Percentiles rank a stretch among this genome's conserved stretches.
Evolutionary conservation across 805 yeast genomes (phyloP).

Genomic region (Blastobotrys peoriensis): DNA sequence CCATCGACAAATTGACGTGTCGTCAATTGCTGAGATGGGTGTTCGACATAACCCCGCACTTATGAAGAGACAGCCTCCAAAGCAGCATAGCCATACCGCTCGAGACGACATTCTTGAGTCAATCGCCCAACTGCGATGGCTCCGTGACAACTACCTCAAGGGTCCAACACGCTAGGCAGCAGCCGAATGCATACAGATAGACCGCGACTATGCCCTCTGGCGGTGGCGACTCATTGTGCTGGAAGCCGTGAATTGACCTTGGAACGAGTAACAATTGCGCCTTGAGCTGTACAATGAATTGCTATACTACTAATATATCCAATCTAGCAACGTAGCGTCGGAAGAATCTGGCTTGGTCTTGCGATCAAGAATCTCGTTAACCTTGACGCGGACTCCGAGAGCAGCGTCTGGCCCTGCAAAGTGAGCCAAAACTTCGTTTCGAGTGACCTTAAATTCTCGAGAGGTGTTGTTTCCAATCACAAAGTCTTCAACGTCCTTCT

Average conservation of each 20-base stretch:
- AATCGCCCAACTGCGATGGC: slow-evolving; percentile 76
- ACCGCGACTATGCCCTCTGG: no score
- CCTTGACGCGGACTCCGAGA: slow-evolving; percentile 55
- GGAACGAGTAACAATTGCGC: no score
- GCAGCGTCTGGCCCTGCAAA: slow-evolving; percentile 47
- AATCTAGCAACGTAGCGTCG: slow-evolving; percentile 41
- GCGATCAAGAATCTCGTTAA: slow-evolving; percentile 52
- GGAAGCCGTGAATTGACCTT: no score
- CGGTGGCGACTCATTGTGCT: no score
- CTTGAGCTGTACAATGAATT: no score
- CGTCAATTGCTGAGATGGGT: slow-evolving; percentile 77
- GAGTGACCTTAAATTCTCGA: slow-evolving; percentile 65
- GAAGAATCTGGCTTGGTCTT: slow-evolving; percentile 44
- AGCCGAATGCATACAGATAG: no score
- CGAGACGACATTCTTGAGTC: slow-evolving; percentile 83
- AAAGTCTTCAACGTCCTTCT: slow-evolving; percentile 54
- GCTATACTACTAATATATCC: slow-evolving; percentile 36
- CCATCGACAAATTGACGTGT: slow-evolving; percentile 85
- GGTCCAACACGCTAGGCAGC: slow-evolving; percentile 6
- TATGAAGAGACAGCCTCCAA: slow-evolving; percentile 52
- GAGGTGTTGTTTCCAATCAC: slow-evolving; percentile 65
- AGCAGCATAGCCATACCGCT: slow-evolving; percentile 78
- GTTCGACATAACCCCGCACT: slow-evolving; percentile 67
- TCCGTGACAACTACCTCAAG: slow-evolving; percentile 53
- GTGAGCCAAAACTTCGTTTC: slow-evolving; percentile 57